Conservation (phyloP, 768 basidiomycete species). For the Kwoniella europaea region DNA sequence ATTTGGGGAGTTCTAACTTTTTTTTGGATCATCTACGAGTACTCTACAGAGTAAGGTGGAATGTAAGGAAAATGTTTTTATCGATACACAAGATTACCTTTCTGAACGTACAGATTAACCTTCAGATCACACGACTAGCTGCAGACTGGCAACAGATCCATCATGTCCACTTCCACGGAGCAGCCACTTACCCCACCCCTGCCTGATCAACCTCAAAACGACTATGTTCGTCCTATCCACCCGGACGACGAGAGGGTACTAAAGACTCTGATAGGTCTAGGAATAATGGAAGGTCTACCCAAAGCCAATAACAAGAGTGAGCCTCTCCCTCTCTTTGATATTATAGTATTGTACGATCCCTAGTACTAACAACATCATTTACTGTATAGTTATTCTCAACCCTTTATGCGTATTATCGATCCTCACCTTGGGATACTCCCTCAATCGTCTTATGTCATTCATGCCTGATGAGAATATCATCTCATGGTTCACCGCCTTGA, state of each 20-base stretch:
- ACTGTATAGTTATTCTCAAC: constrained; percentile 30
- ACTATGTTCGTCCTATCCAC: constrained; percentile 24
- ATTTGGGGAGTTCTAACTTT: background rate
- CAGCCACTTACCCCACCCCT: too few relatives aligned
- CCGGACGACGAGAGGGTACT: constrained; percentile 28
- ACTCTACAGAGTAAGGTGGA: too few relatives aligned
- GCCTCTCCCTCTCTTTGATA: background rate
- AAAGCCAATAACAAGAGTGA: constrained; percentile 35
- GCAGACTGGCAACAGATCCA: background rate
- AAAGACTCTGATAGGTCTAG: constrained; percentile 45
- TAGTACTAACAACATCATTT: background rate
- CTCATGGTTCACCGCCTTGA: constrained; percentile 26
- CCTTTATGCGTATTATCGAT: constrained; percentile 28
- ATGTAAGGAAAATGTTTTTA: too few relatives aligned
- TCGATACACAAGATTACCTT: too few relatives aligned
- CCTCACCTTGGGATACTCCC: constrained; percentile 10
- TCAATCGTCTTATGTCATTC: constrained; percentile 30
- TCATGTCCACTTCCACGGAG: background rate
- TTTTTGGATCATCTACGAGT: too few relatives aligned
- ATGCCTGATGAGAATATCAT: constrained; percentile 20
- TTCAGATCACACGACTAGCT: too few relatives aligned
- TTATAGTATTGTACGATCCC: background rate
- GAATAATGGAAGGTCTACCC: constrained; percentile 46
- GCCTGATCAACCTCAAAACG: background rate
- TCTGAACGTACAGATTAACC: too few relatives aligned